phyloP scores from a whole-genome alignment of 2,329 filamentous ascomycete species.

The Fusarium haematococcum region DNA sequence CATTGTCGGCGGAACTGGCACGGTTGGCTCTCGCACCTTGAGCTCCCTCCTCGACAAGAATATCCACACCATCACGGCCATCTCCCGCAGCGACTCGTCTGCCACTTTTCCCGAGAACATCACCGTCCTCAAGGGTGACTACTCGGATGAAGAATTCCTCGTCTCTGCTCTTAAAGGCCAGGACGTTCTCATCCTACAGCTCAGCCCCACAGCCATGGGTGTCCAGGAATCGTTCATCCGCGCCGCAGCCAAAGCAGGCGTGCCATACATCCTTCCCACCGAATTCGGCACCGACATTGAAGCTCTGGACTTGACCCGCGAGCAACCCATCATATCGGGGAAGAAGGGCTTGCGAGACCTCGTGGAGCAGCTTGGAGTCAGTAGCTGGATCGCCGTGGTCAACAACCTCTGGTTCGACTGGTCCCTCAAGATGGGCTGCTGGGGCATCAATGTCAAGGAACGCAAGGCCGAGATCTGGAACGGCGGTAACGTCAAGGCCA shows the following conservation, averaged over 20 bases:
- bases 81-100: slow-evolving; percentile 59
- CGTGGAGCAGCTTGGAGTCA: slow-evolving; percentile 45
- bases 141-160: slow-evolving; percentile 55
- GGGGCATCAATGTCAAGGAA: slow-evolving; percentile 48
- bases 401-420: slow-evolving; percentile 51
- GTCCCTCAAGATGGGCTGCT: slow-evolving; percentile 42
- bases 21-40: slow-evolving; percentile 52
- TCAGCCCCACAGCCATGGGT: slow-evolving; percentile 23
- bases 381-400: slow-evolving; percentile 49
- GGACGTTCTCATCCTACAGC: slow-evolving; percentile 48
- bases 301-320: slow-evolving; percentile 36
- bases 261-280: slow-evolving; percentile 47
- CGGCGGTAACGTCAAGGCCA: slow-evolving; percentile 44
- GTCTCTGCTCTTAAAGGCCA: slow-evolving; percentile 46
- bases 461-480: slow-evolving; percentile 47
- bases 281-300: slow-evolving; percentile 48
- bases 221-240: slow-evolving; percentile 45
- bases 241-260: slow-evolving; percentile 48
- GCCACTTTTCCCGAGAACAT: slow-evolving; percentile 55
- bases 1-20: slow-evolving; percentile 51
- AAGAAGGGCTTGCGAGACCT: slow-evolving; percentile 45
- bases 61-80: slow-evolving; percentile 61
- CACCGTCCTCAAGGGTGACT: slow-evolving; percentile 56
- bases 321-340: slow-evolving; percentile 35
- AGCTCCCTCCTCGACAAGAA: slow-evolving; percentile 56